Percentiles rank a stretch among this genome's conserved stretches.
phyloP scores from a whole-genome alignment of 2,329 filamentous ascomycete species.

The Aspergillus fumigatiaffinis region DNA sequence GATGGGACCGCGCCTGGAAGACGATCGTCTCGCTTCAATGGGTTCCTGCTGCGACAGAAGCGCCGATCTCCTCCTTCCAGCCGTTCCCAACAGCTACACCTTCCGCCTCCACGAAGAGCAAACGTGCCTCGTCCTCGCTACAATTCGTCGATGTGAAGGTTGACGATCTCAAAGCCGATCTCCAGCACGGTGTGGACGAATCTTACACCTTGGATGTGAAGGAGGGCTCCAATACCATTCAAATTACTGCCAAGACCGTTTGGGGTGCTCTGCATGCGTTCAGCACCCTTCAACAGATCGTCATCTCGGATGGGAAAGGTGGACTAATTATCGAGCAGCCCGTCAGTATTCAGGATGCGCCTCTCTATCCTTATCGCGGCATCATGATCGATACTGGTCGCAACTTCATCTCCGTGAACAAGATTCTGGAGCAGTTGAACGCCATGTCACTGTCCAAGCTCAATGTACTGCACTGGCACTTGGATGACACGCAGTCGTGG shows the following conservation, averaged over 20 bases:
- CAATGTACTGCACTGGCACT: constrained; percentile 57
- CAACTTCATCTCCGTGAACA: constrained; percentile 50
- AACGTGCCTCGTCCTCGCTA: constrained; percentile 34
- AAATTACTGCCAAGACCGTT: constrained; percentile 48
- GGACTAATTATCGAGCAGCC: constrained; percentile 51
- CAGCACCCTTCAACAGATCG: constrained; percentile 55
- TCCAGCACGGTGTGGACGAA: constrained; percentile 56
- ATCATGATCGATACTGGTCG: constrained; percentile 55
- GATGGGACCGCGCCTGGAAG: constrained; percentile 49
- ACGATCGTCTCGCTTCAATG: constrained; percentile 50
- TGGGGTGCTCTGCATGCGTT: constrained; percentile 56
- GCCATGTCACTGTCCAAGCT: constrained; percentile 55
- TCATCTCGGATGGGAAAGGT: constrained; percentile 46
- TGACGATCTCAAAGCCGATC: constrained; percentile 42
- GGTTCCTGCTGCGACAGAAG: constrained; percentile 52
- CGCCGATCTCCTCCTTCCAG: constrained; percentile 48
- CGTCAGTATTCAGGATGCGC: constrained; percentile 48
- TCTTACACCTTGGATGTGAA: constrained; percentile 51
- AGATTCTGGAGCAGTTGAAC: constrained; percentile 53
- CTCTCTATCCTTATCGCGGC: constrained; percentile 52
- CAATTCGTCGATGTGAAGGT: constrained; percentile 46
- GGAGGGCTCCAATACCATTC: constrained; percentile 37
- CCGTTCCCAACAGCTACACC: constrained; percentile 47
- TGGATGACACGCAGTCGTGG: constrained; percentile 56
- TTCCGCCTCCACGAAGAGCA: constrained; percentile 19